phyloP scores from a whole-genome alignment of 2,329 filamentous ascomycete genomes.

The Botrytis sinoallii region DNA sequence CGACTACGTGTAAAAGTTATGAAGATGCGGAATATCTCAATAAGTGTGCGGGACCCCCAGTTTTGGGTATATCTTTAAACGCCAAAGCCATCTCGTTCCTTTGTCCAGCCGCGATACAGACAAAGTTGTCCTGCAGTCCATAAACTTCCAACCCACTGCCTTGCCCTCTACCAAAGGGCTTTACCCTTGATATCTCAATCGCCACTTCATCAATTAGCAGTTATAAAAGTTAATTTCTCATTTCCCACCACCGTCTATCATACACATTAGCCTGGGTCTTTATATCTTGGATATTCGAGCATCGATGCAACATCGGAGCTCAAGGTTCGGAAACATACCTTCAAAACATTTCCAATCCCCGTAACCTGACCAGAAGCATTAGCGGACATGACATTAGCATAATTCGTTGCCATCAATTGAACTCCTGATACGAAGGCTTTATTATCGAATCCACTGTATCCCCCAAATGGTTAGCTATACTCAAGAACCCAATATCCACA shows the following conservation, averaged over 20 bases:
- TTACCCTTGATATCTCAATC: background rate
- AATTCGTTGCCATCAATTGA: slow-evolving; percentile 54
- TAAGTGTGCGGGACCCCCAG: background rate
- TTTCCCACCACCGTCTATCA: slow-evolving; percentile 31
- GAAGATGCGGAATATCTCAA: background rate
- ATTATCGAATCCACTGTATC: slow-evolving; percentile 50
- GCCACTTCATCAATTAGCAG: background rate
- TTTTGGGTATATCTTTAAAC: background rate
- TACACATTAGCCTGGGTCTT: slow-evolving; percentile 12
- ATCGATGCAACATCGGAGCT: background rate
- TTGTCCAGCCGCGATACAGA: too few relatives aligned
- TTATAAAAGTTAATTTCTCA: slow-evolving; percentile 29
- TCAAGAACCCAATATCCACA: background rate
- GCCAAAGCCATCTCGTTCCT: background rate
- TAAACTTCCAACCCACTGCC: background rate
- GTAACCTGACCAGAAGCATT: slow-evolving; percentile 49
- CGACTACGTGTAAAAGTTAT: background rate
- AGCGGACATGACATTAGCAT: slow-evolving; percentile 49
- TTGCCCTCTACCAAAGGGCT: too few relatives aligned
- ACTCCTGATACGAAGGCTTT: slow-evolving; percentile 53
- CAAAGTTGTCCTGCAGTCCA: background rate
- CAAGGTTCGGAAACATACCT: slow-evolving; percentile 23
- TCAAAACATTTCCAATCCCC: slow-evolving; percentile 51
- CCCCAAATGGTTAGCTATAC: background rate
- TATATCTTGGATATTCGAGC: background rate